phyloP scores from a whole-genome alignment of 129 eudicot species.

The Centrapalus pauciflorus region DNA sequence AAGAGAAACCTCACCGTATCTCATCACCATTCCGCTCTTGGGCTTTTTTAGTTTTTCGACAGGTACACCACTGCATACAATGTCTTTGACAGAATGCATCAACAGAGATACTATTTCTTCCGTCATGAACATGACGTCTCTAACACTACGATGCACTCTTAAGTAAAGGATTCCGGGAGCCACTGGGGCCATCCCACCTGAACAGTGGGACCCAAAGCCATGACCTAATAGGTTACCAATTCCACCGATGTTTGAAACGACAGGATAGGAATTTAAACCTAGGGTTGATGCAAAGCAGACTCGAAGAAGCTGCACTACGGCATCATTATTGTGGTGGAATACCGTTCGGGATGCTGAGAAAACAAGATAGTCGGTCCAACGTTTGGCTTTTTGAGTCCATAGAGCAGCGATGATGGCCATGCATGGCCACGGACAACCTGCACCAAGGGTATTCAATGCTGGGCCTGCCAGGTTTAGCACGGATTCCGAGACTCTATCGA shows the following conservation, averaged over 20 bases:
- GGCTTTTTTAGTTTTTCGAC: conserved; percentile 44
- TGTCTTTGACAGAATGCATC: conserved; percentile 72
- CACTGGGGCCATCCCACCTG: conserved; percentile 76
- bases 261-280: conserved; percentile 50
- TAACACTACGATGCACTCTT: conserved; percentile 78
- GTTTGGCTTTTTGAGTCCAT: conserved; percentile 91
- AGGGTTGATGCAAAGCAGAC: conserved; percentile 73
- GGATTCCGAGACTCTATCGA: conserved; percentile 60
- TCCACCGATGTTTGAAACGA: conserved; percentile 48
- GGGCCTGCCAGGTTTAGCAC: conserved; percentile 64
- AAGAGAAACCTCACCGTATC: conserved; percentile 83
- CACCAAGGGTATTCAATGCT: conserved; percentile 63
- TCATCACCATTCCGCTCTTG: conserved; percentile 39
- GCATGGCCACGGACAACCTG: conserved; percentile 97
- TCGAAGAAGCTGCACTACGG: conserved; percentile 78
- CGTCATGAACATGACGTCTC: conserved; percentile 60
- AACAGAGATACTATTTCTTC: conserved; percentile 70
- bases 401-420: conserved; percentile 82
- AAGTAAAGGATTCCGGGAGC: conserved; percentile 96
- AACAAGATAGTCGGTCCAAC: conserved; percentile 86
- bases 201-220: conserved; percentile 76
- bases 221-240: conserved; percentile 91
- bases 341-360: conserved; percentile 81
- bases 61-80: conserved; percentile 42
- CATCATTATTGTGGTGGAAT: conserved; percentile 78